Base-by-base conservation (phyloP, 768 basidiomycete species). In the Collybiopsis luxurians region DNA sequence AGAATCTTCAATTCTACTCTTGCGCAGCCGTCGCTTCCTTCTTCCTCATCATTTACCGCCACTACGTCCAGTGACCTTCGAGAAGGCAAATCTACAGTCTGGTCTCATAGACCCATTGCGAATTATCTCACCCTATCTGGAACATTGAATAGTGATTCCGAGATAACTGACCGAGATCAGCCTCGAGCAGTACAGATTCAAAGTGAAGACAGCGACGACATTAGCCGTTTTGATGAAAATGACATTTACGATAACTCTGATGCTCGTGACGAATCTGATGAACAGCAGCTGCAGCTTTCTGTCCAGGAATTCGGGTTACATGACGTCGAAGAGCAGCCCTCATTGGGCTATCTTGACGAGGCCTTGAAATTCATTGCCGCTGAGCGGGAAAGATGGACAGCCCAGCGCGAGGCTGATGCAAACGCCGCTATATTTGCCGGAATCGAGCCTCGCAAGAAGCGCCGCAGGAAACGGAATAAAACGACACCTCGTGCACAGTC, bases 291-390 rank as follows among this genome's bases (percentile, higher is more conserved):
- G 49, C 51, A 63, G 57, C 40, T 56, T 53, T 54, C 46, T 21
- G 42, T 46, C 24, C 50, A 56, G 30, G 59, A 58, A 39, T 63
- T 66, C 46, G 55, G 60, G 23, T 60, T 58, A 6, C 63, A 66
- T 21, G 75, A 76, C 21, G 58, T 62, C 11, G 50, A 66, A 15
- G 74, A 73, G 26, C 76, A 81, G 45, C 89, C 90, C 0, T 89
- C 87, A 2, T 70, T 92, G 13, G 90, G 90, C 0, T 80, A 82
- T 52, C 78, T 92, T 15, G 88, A 88, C 57, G 83, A 84, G 58
- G 88, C 87, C 0, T 75, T 92, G 13, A 81, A 80, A n/a, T 92
- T 90, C 59, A 77, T 91, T 49, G 87, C 85, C 42, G 83, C 82
- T 10, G 90, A 92, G 66, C 77, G 87, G 54, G 83, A 81, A 34